phyloP scores from a whole-genome alignment of 768 basidiomycete species.

The Pilatotrama ljubarskyi region DNA sequence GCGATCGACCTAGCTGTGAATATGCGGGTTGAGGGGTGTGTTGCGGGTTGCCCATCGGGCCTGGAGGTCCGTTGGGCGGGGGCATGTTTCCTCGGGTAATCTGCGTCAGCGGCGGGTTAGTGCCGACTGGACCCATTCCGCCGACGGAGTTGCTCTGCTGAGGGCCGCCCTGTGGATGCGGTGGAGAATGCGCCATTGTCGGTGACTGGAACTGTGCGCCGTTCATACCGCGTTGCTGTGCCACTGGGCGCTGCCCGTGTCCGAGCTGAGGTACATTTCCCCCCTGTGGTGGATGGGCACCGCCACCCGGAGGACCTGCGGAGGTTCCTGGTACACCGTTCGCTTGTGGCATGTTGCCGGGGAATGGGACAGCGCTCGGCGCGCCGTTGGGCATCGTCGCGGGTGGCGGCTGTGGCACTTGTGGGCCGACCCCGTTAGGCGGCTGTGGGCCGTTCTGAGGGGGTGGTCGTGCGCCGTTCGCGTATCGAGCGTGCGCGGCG shows the following conservation, averaged over 20 bases:
- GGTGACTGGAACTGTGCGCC: constrained; percentile 63
- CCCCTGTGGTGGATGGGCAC: neutral
- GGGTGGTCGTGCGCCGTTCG: constrained; percentile 21
- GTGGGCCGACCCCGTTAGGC: constrained; percentile 33
- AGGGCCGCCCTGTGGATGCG: constrained; percentile 40
- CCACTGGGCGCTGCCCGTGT: constrained; percentile 32
- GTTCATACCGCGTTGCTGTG: constrained; percentile 47
- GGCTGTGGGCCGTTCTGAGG: constrained; percentile 25
- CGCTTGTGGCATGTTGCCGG: constrained; percentile 32
- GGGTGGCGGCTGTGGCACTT: neutral
- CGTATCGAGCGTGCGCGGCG: constrained; percentile 2
- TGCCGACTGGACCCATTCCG: constrained; percentile 52
- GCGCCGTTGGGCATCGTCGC: constrained; percentile 26
- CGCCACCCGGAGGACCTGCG: constrained; percentile 7
- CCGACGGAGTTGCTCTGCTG: constrained; percentile 36
- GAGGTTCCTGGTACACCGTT: constrained; percentile 44
- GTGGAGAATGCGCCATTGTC: constrained; percentile 62
- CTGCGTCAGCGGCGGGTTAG: constrained; percentile 51
- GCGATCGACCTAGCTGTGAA: constrained; percentile 51
- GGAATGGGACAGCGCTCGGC: constrained; percentile 19
- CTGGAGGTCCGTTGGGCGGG: constrained; percentile 46
- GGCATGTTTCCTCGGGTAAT: constrained; percentile 43
- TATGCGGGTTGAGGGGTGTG: constrained; percentile 44
- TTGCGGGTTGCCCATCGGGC: constrained; percentile 39
- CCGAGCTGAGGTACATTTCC: constrained; percentile 11